Evolutionary conservation across 805 yeast species (phyloP).

Genomic region (Naumovozyma dairenensis): DNA sequence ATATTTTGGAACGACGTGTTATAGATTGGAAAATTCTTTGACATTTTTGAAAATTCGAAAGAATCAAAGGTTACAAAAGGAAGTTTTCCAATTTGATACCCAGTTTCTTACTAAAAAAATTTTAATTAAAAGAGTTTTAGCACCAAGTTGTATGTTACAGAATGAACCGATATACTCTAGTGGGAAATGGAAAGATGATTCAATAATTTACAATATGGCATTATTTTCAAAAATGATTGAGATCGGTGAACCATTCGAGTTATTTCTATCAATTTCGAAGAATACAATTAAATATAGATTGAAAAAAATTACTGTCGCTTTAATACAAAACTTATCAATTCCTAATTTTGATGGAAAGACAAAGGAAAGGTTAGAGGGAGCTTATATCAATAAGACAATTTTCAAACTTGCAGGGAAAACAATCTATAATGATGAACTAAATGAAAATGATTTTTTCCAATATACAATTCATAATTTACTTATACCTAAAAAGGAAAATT

Average conservation of each 20-base stretch:
- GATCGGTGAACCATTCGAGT: slow-evolving; percentile 8
- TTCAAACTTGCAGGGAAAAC: neutral
- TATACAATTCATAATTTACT: slow-evolving; percentile 4
- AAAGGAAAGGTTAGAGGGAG: neutral
- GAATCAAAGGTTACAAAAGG: slow-evolving; percentile 1
- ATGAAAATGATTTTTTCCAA: slow-evolving; percentile 2
- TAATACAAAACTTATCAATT: slow-evolving; percentile 12
- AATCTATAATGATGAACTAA: neutral
- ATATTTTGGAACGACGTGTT: slow-evolving; percentile 3
- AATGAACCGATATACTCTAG: slow-evolving; percentile 5
- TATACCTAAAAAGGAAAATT: no score
- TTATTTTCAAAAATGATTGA: slow-evolving; percentile 11
- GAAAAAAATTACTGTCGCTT: slow-evolving; percentile 3
- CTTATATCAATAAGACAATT: neutral
- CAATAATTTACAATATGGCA: slow-evolving; percentile 5
- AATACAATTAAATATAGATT: slow-evolving; percentile 3
- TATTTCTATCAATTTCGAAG: slow-evolving; percentile 6
- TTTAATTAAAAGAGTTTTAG: slow-evolving; percentile 9
- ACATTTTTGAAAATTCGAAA: slow-evolving; percentile 1
- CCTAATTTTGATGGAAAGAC: slow-evolving; percentile 8
- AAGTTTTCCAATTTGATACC: slow-evolving; percentile 6
- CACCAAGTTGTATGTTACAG: slow-evolving; percentile 3
- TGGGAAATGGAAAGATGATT: slow-evolving; percentile 6
- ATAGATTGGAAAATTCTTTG: slow-evolving; percentile 5
- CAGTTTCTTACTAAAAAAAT: slow-evolving; percentile 10